Percentiles rank a stretch among this genome's conserved stretches.
Conservation (phyloP, 768 basidiomycete genomes). For the Russula vinacea region DNA sequence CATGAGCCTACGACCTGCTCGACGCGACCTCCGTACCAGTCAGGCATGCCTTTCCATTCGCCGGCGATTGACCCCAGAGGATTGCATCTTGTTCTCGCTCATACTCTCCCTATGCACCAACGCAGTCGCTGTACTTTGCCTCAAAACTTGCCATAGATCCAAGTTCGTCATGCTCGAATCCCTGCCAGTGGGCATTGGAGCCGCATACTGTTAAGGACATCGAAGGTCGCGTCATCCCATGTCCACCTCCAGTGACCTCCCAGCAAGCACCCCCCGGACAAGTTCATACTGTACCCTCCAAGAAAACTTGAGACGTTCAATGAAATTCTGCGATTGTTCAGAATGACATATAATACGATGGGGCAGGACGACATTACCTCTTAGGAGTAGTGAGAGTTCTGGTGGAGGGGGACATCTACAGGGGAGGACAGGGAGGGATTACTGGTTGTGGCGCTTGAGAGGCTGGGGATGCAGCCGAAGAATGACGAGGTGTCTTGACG, state of each 20-base stretch:
- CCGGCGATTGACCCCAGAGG: slow-evolving; percentile 51
- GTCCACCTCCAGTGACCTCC: slow-evolving; percentile 39
- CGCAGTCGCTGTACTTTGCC: neutral
- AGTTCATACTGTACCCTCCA: slow-evolving; percentile 48
- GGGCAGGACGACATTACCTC: slow-evolving; percentile 11
- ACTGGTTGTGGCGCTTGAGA: neutral
- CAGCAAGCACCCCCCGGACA: slow-evolving; percentile 42
- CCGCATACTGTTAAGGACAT: slow-evolving; percentile 37
- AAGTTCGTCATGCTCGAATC: neutral
- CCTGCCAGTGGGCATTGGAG: slow-evolving; percentile 31
- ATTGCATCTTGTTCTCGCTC: slow-evolving; percentile 68
- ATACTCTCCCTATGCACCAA: slow-evolving; percentile 42
- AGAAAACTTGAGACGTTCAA: slow-evolving; percentile 38
- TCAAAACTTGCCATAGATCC: slow-evolving; percentile 13
- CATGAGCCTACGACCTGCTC: slow-evolving; percentile 62
- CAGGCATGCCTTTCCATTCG: slow-evolving; percentile 41
- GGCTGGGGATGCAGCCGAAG: neutral
- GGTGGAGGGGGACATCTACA: neutral
- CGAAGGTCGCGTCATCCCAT: slow-evolving; percentile 39
- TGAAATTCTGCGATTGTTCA: slow-evolving; percentile 31
- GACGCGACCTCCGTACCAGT: slow-evolving; percentile 70
- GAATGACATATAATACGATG: slow-evolving; percentile 37
- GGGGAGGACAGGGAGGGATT: neutral
- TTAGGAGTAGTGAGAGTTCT: neutral
- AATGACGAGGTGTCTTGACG: neutral